Evolutionary conservation across 2,329 filamentous ascomycete species (phyloP).

Genomic region (Blumeriella jaapii): DNA sequence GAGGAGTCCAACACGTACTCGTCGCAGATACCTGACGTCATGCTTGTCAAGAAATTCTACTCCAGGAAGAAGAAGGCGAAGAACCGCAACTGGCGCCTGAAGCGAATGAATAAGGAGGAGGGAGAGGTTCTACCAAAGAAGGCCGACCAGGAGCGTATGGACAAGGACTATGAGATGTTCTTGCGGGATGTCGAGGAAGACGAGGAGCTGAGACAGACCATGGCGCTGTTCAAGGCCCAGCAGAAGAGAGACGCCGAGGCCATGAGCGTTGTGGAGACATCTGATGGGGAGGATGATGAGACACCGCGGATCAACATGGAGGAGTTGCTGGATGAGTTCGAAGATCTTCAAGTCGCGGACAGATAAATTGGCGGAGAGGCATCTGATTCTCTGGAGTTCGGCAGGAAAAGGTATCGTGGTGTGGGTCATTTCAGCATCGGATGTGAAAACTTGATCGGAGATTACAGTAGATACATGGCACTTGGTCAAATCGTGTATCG

Average conservation of each 20-base stretch:
- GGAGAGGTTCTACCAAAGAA: constrained; percentile 78
- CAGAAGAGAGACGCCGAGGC: constrained; percentile 44
- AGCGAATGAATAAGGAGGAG: constrained; percentile 85
- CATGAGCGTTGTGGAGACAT: constrained; percentile 57
- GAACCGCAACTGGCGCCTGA: constrained; percentile 84
- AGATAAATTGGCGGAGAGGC: neutral
- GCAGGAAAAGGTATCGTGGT: constrained; percentile 4
- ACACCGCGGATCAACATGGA: constrained; percentile 65
- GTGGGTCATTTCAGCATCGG: constrained; percentile 2
- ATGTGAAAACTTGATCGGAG: constrained; percentile 1
- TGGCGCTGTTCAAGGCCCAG: constrained; percentile 71
- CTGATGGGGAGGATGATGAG: constrained; percentile 50
- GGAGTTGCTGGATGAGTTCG: constrained; percentile 83
- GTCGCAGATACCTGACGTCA: constrained; percentile 75
- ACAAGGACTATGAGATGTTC: constrained; percentile 95
- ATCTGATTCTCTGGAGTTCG: constrained; percentile 4
- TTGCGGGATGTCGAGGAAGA: constrained; percentile 95
- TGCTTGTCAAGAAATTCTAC: constrained; percentile 97
- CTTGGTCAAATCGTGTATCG: too few relatives aligned
- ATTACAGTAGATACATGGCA: too few relatives aligned
- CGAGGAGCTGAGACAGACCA: constrained; percentile 68
- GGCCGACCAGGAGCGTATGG: constrained; percentile 76
- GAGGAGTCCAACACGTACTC: constrained; percentile 67
- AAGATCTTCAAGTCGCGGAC: constrained; percentile 59
- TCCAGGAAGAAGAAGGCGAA: constrained; percentile 72